Evolutionary conservation across 2,329 filamentous ascomycete genomes (phyloP), one percentile per base, ranked within the genome.

Genomic region (Myriosclerotinia duriaeana): DNA sequence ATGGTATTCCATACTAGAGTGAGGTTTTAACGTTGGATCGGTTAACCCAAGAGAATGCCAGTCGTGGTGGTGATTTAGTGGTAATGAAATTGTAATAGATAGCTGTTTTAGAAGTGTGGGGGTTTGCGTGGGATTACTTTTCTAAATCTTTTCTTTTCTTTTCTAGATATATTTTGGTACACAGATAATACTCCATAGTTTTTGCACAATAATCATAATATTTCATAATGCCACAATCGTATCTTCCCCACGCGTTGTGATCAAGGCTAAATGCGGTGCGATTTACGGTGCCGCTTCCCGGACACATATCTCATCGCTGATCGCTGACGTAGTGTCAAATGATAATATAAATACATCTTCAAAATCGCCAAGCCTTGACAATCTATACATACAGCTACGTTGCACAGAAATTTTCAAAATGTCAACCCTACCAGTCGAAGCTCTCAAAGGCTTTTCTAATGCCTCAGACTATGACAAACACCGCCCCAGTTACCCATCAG

Each of bases 1-100:
- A 99, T 76, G 95, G 94, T 8, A 99, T 99, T 78, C 95, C 95
- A 44, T 98, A 96, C 64, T 76, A 74, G 66, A 67, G 52, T 34
- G 12, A 26, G 38, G 4, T 38, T 61, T 26, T 9, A 7, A 36
- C 5, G 14, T 20, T 50, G n/a, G 14, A 11, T 38, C 50, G 34
- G 34, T n/a, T 15, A 50, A 12, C 38, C 30, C 1, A 3, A 20
- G 58, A 30, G 22, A 20, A 36, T 17, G 30, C 20, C 5, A n/a
- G 15, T 20, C 14, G 26, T 26, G 52, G 26, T 2, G 20, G 15
- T 58, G 17, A 46, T 58, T 56, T 30, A 46, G 26, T 38, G 30
- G 22, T 48, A 46, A 34, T 34, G 50, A 26, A 26, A 46, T 56
- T 38, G 38, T 26, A 40, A 50, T 61, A 61, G 1, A 50, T 22